Evolutionary conservation across 2,329 filamentous ascomycete species (phyloP).

Genomic region (Scolecobasidium constrictum): DNA sequence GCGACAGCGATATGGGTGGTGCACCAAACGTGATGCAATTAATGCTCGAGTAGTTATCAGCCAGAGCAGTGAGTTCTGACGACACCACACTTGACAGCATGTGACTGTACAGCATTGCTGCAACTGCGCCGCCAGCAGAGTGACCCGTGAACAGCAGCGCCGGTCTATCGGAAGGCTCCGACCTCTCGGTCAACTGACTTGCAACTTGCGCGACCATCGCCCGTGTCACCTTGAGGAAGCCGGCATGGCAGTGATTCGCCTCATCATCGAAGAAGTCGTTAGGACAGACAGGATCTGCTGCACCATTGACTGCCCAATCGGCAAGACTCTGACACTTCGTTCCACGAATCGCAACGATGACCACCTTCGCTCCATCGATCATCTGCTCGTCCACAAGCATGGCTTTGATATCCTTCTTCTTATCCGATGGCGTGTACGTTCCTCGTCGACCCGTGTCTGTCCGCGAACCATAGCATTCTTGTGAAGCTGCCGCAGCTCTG

Average conservation of each 20-base stretch:
- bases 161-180: constrained; percentile 58
- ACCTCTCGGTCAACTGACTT: constrained; percentile 54
- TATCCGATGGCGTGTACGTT: no score
- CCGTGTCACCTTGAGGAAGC: constrained; percentile 65
- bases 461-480: no score
- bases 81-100: constrained; percentile 58
- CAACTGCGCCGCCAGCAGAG: constrained; percentile 75
- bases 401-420: no score
- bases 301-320: constrained; percentile 78
- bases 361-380: no score
- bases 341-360: no score
- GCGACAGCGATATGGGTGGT: constrained; percentile 63
- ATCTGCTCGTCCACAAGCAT: no score
- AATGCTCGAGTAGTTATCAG: constrained; percentile 60
- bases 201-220: constrained; percentile 68
- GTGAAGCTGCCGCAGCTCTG: no score
- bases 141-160: constrained; percentile 74
- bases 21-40: constrained; percentile 83
- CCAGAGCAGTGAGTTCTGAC: constrained; percentile 59
- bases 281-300: constrained; percentile 55
- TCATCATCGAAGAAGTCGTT: constrained; percentile 63
- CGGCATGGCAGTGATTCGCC: constrained; percentile 70
- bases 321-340: no score
- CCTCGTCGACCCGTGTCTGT: no score
- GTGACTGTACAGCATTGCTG: constrained; percentile 67